Evolutionary conservation across 495 filamentous ascomycete genomes (phyloP).

Genomic region (Bombardia bombarda): DNA sequence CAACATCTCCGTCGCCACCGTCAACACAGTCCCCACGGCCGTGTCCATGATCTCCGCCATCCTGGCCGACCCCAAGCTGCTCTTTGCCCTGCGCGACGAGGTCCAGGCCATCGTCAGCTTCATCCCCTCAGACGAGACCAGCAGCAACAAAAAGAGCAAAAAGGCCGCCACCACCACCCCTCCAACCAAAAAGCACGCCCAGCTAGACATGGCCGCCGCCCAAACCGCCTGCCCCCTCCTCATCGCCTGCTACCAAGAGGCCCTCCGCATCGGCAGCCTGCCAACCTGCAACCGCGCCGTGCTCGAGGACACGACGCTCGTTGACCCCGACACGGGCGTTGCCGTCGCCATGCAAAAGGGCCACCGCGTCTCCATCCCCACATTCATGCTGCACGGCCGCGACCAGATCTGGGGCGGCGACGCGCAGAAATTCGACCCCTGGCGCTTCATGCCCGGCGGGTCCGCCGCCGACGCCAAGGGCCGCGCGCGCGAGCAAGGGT

Average conservation of each 20-base stretch:
- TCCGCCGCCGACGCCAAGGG: not conserved
- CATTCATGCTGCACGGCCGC: conserved; percentile 2
- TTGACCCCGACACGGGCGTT: not conserved
- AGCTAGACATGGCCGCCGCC: not conserved
- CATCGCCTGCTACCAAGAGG: not conserved
- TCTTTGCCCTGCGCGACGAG: not conserved
- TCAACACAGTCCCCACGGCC: not conserved
- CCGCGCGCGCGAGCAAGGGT: not conserved
- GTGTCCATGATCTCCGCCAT: conserved; percentile 1
- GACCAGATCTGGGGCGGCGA: conserved; percentile 4
- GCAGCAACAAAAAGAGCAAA: not conserved
- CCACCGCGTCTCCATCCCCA: not conserved
- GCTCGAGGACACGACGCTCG: not conserved
- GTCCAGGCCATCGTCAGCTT: not conserved
- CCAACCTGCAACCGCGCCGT: conserved; percentile 1
- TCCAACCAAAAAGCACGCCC: not conserved
- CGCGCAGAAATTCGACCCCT: not conserved
- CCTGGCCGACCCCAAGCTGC: not conserved
- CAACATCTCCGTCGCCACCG: conserved; percentile 1
- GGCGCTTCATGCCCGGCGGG: not conserved
- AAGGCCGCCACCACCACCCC: too few species aligned
- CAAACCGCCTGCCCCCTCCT: not conserved
- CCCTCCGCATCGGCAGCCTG: not conserved
- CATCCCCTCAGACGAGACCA: not conserved
- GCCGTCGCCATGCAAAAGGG: not conserved